These are phyloP conservation scores for Penicillium arizonense DNA, from an alignment of 495 filamentous ascomycete genomes.

Conservation along the genomic window DNA sequence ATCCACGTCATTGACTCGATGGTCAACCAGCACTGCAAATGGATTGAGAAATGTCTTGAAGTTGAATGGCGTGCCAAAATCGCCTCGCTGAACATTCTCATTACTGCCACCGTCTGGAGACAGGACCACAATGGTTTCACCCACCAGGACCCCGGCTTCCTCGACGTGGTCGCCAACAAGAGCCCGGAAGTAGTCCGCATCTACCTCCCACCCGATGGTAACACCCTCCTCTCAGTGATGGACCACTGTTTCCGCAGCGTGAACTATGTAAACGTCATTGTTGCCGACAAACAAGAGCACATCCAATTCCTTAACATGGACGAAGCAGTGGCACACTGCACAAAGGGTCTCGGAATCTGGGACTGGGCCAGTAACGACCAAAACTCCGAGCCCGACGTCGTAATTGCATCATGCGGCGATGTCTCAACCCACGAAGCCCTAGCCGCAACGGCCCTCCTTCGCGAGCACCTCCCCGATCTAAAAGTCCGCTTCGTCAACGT, in stretches of 20 bases:
- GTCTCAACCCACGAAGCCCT: slow-evolving; percentile 68
- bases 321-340: slow-evolving; percentile 66
- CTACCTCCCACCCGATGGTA: slow-evolving; percentile 73
- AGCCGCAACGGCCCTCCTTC: slow-evolving; percentile 64
- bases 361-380: slow-evolving; percentile 58
- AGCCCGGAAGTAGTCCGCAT: slow-evolving; percentile 72
- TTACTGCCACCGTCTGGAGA: slow-evolving; percentile 72
- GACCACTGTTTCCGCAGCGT: slow-evolving; percentile 66
- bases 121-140: slow-evolving; percentile 82
- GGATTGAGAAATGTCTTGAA: slow-evolving; percentile 73
- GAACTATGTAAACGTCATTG: slow-evolving; percentile 77
- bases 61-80: slow-evolving; percentile 68
- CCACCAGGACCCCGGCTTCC: slow-evolving; percentile 75
- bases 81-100: slow-evolving; percentile 69
- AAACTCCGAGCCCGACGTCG: slow-evolving; percentile 61
- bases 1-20: slow-evolving; percentile 77
- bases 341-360: slow-evolving; percentile 63
- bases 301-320: slow-evolving; percentile 69
- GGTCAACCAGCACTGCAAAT: slow-evolving; percentile 80
- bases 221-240: slow-evolving; percentile 65
- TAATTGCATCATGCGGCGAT: slow-evolving; percentile 71
- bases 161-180: slow-evolving; percentile 74
- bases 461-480: slow-evolving; percentile 60
- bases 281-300: slow-evolving; percentile 74
- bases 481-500: slow-evolving; percentile 75